Base-by-base conservation (phyloP, 768 basidiomycete species). In the Termitomyces sp. region DNA sequence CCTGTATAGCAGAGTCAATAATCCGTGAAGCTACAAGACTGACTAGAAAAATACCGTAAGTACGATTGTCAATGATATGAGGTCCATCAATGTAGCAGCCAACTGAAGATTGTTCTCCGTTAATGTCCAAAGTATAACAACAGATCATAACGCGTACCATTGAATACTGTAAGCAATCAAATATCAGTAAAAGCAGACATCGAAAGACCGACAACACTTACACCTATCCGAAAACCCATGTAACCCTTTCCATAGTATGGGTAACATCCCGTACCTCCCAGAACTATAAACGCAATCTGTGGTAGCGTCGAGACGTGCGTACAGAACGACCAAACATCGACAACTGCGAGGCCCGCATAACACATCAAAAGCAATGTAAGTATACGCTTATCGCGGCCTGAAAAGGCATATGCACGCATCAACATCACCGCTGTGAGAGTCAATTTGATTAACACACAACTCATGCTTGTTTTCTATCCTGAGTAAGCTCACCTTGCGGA, bases 361-460 rank as follows among this genome's bases (percentile, higher is more conserved):
- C 72, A 71, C 7, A 61, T 25, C 10, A 70, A 67, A 47, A 81
- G 62, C 25, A 76, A 40, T 9, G 57, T 52, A 5, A 79, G 69
- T 34, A 77, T 60, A 9, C 59, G 63, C 46, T 60, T 63, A 53
- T 69, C 73, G 48, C 76, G 72, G 5, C 77, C 78, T 5, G 77
- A 66, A 60, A 81, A 81, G 8, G 76, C 79, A 56, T 77, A 77
- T 17, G 79, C 76, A 37, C 79, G 73, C 73, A 79, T 77, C 56
- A 79, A 36, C 73, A 81, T 79, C 32, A 81, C 78, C 50, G 68
- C 79, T 79, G 56, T 3, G 7, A 17, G 57, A 32, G 14, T 9
- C n/a, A 45, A 20, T 14, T 11, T 36, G 57, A 59, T 56, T 20
- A 38, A 5, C 40, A 37, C 17, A 52, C 37, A 40, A 49, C 29